phyloP scores from a whole-genome alignment of 2,329 filamentous ascomycete species.

The Didymella sp. region DNA sequence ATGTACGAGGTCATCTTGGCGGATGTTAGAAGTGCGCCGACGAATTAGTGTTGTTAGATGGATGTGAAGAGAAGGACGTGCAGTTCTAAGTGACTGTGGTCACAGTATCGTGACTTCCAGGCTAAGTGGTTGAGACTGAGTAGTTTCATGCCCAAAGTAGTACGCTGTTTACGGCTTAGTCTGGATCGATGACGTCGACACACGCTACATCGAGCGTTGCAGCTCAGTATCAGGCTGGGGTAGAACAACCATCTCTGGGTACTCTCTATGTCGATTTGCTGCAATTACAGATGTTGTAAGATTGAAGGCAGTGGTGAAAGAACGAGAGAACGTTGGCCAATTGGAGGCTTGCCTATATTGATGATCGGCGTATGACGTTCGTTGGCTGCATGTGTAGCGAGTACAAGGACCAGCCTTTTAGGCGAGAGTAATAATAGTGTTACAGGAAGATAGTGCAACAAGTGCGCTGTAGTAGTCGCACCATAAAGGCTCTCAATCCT shows the following conservation, averaged over 20 bases:
- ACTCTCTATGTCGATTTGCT: background rate
- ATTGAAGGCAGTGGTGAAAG: background rate
- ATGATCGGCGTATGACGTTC: conserved; percentile 12
- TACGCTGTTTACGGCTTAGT: conserved; percentile 19
- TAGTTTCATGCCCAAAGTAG: conserved; percentile 20
- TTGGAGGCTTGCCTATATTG: background rate
- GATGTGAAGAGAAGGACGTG: background rate
- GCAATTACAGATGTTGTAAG: background rate
- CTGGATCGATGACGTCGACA: conserved; percentile 19
- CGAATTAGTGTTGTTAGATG: background rate
- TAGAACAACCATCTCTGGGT: too few relatives aligned
- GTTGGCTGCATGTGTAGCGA: conserved; percentile 7
- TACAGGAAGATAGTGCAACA: background rate
- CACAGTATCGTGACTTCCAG: conserved; percentile 20
- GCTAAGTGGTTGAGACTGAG: conserved; percentile 13
- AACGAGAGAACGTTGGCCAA: conserved; percentile 4
- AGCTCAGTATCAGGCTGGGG: background rate
- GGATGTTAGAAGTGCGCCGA: background rate
- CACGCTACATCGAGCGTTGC: conserved; percentile 18
- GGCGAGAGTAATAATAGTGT: background rate
- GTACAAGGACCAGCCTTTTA: conserved; percentile 18
- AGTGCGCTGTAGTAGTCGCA: background rate
- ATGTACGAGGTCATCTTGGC: conserved; percentile 41
- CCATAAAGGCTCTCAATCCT: conserved; percentile 1
- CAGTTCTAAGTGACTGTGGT: background rate